phyloP scores from a whole-genome alignment of 169 alveolate genomes.

The Fabrea salina region DNA sequence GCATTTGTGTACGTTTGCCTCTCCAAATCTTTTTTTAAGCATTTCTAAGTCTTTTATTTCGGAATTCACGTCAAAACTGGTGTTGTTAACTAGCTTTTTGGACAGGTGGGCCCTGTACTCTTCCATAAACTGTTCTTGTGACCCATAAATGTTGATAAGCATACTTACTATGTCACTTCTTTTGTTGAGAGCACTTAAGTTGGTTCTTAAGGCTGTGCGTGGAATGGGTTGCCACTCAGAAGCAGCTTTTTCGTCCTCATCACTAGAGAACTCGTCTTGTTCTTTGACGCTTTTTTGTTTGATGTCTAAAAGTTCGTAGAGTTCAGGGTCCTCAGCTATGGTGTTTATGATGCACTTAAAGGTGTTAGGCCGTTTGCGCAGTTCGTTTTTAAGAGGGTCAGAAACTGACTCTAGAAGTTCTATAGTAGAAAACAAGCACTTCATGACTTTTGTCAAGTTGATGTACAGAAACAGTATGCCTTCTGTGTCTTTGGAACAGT shows the following conservation, averaged over 20 bases:
- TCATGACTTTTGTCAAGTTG: conserved; percentile 59
- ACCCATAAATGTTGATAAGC: conserved; percentile 75
- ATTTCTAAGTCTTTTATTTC: conserved; percentile 71
- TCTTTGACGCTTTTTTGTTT: conserved; percentile 44
- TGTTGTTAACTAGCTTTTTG: conserved; percentile 53
- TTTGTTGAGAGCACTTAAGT: conserved; percentile 50
- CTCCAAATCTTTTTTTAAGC: conserved; percentile 72
- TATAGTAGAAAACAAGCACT: conserved; percentile 53
- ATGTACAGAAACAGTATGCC: conserved; percentile 65
- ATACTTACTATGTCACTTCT: conserved; percentile 72
- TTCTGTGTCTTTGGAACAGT: conserved; percentile 65
- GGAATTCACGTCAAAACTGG: conserved; percentile 44
- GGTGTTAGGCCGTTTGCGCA: conserved; percentile 61
- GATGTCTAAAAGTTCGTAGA: conserved; percentile 47
- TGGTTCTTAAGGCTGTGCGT: conserved; percentile 40
- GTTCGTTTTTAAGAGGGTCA: conserved; percentile 68
- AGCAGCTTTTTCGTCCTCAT: conserved; percentile 74
- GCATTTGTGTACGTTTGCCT: conserved; percentile 57
- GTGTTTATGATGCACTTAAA: conserved; percentile 68
- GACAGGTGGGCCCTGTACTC: conserved; percentile 66
- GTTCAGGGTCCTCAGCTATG: conserved; percentile 66
- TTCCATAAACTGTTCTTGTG: conserved; percentile 68
- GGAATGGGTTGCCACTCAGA: conserved; percentile 76
- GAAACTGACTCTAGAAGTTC: conserved; percentile 57
- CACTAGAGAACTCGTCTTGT: conserved; percentile 63